A percentile compares a stretch with the other conserved stretches of the same genome.
Evolutionary conservation across 75 land plant species (phyloP).

Genomic region (Picea glauca): DNA sequence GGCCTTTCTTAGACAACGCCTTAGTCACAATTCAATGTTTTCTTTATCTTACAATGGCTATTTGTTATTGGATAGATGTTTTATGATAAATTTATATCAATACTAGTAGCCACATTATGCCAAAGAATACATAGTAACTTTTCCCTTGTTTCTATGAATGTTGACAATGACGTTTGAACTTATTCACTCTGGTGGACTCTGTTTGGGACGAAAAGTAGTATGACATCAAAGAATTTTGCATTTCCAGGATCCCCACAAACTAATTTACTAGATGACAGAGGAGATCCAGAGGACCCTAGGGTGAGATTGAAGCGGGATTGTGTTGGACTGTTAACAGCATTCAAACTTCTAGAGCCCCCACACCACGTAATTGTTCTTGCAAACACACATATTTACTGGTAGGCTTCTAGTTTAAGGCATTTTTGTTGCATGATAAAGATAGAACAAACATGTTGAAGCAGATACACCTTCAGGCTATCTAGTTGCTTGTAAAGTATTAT

Average conservation of each 20-base stretch:
- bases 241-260: conserved; percentile 20
- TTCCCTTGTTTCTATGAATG: background rate
- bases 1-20: background rate
- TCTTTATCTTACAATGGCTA: background rate
- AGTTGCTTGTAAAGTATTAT: background rate
- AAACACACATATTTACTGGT: conserved; percentile 95
- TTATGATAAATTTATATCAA: conserved; percentile 6
- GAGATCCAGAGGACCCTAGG: conserved; percentile 79
- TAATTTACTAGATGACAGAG: conserved; percentile 26
- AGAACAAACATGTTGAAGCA: background rate
- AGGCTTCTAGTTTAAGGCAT: conserved; percentile 6
- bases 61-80: background rate
- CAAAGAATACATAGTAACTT: too few relatives aligned
- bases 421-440: background rate
- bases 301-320: conserved; percentile 89
- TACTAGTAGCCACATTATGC: background rate
- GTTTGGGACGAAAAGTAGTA: background rate
- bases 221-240: background rate
- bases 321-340: conserved; percentile 86
- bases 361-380: conserved; percentile 61
- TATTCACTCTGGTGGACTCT: background rate
- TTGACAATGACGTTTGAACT: background rate
- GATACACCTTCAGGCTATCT: too few relatives aligned
- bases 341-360: conserved; percentile 51
- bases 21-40: background rate